Conservation (phyloP, 164 flowering plant species). For the Nelumbo lutea region DNA sequence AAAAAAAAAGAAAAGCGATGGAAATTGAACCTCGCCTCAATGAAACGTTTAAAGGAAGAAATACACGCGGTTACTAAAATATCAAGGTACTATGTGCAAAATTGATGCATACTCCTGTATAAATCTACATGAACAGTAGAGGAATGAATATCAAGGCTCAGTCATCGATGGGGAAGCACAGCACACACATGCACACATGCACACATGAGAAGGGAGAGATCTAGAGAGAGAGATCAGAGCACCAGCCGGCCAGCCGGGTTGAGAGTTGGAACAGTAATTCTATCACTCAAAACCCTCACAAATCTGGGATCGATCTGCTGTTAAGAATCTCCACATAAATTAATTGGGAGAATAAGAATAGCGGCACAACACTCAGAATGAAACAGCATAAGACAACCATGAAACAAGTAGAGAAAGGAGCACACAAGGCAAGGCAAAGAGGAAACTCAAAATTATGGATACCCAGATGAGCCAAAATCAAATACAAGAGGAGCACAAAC, state of each 20-base stretch:
- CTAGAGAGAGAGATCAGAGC: constrained; percentile 9
- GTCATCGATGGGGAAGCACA: not conserved
- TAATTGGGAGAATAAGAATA: too few relatives aligned
- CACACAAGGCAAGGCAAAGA: not conserved
- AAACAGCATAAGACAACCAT: too few relatives aligned
- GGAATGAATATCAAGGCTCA: not conserved
- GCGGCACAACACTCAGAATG: too few relatives aligned
- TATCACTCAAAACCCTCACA: constrained; percentile 17
- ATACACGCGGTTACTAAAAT: not conserved
- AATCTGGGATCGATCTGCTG: not conserved
- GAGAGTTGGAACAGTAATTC: constrained; percentile 8
- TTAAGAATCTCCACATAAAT: constrained; percentile 11
- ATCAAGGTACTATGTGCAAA: too few relatives aligned
- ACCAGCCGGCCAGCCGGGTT: constrained; percentile 5
- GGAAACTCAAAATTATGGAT: not conserved
- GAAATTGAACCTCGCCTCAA: not conserved
- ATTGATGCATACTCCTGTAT: too few relatives aligned
- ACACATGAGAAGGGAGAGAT: not conserved
- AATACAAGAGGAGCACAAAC: constrained; percentile 15
- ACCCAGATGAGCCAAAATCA: constrained; percentile 8
- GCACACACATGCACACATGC: too few relatives aligned
- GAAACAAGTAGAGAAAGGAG: not conserved
- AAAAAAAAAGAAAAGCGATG: not conserved
- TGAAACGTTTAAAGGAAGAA: not conserved
- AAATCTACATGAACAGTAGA: not conserved